phyloP scores from a whole-genome alignment of 2,329 filamentous ascomycete genomes.

The Ophiostoma montium region DNA sequence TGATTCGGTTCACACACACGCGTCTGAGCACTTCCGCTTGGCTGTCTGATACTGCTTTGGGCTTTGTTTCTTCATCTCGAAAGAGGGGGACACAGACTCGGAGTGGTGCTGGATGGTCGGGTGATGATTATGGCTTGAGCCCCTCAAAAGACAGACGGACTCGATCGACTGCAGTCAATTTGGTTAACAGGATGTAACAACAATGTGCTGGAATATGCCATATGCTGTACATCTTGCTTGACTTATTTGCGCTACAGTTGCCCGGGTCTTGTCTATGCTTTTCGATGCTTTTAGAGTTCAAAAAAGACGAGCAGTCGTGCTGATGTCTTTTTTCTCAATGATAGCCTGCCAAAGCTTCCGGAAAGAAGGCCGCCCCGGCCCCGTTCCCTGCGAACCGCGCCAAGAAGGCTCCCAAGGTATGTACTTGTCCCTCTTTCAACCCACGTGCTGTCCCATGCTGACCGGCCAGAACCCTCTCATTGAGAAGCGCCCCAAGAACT shows the following conservation, averaged over 20 bases:
- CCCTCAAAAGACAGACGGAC: slow-evolving; percentile 15
- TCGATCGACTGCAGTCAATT: not conserved
- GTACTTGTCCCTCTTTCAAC: slow-evolving; percentile 22
- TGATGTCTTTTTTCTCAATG: slow-evolving; percentile 99
- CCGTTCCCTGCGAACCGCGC: slow-evolving; percentile 94
- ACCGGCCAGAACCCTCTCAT: slow-evolving; percentile 81
- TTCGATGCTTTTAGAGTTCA: slow-evolving; percentile 67
- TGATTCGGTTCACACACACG: slow-evolving; percentile 5
- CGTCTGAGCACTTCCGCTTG: slow-evolving; percentile 11
- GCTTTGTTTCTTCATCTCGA: slow-evolving; percentile 24
- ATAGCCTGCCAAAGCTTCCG: slow-evolving; percentile 86
- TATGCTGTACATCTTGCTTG: slow-evolving; percentile 3
- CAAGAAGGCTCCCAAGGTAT: slow-evolving; percentile 96
- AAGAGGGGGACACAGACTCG: slow-evolving; percentile 16
- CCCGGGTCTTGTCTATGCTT: slow-evolving; percentile 14
- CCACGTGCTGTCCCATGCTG: slow-evolving; percentile 7
- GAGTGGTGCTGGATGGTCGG: not conserved
- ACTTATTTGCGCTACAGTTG: not conserved
- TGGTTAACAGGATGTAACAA: not conserved
- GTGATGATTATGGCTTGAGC: slow-evolving; percentile 56
- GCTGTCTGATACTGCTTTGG: not conserved
- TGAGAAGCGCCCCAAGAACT: slow-evolving; percentile 97
- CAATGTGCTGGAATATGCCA: slow-evolving; percentile 33
- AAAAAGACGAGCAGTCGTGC: slow-evolving; percentile 61
- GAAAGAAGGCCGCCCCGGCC: slow-evolving; percentile 96